A percentile compares a stretch with the other conserved stretches of the same genome.
Evolutionary conservation across 352 stramenopile genomes (phyloP).

Genomic region (Phytophthora niederhauseri): DNA sequence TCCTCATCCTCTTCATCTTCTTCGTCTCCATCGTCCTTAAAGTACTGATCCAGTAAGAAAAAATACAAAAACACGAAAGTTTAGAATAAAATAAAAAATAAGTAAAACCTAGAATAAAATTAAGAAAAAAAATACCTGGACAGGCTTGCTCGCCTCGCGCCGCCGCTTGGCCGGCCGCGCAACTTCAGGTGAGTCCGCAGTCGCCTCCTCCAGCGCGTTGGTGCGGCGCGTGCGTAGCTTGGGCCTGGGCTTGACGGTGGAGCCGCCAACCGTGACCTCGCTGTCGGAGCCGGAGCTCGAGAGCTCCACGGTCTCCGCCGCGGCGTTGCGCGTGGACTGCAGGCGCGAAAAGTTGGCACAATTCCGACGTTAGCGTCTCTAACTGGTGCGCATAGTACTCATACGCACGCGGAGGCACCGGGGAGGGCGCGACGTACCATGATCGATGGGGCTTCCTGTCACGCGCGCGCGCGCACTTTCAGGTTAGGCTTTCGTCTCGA

Average conservation of each 20-base stretch:
- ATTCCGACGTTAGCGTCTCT: not conserved
- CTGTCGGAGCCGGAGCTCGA: constrained; percentile 39
- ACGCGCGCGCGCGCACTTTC: constrained; percentile 2
- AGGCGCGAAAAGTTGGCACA: not conserved
- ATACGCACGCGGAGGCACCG: not conserved
- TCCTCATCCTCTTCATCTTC: constrained; percentile 33
- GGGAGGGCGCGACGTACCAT: constrained; percentile 19
- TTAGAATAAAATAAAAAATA: constrained; percentile 18
- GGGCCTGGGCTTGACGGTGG: constrained; percentile 35
- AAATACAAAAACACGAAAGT: constrained; percentile 12
- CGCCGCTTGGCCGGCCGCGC: constrained; percentile 31
- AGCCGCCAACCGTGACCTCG: constrained; percentile 20
- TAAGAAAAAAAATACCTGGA: constrained; percentile 31
- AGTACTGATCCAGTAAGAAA: constrained; percentile 19
- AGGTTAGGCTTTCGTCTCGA: constrained; percentile 1
- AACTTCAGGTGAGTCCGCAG: constrained; percentile 25
- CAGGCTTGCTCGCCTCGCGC: constrained; percentile 25
- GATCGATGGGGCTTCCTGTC: constrained; percentile 10
- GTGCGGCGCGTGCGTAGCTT: constrained; percentile 48
- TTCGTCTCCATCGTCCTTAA: constrained; percentile 24
- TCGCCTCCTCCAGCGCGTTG: constrained; percentile 14
- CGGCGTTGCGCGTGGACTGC: constrained; percentile 18
- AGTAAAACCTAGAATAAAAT: constrained; percentile 9
- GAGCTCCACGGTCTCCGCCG: constrained; percentile 25
- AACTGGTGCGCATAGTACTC: not conserved